Percentiles rank a stretch among this genome's conserved stretches.
Evolutionary conservation across 345 rosid species (phyloP).

Genomic region (Populus ilicifolia): DNA sequence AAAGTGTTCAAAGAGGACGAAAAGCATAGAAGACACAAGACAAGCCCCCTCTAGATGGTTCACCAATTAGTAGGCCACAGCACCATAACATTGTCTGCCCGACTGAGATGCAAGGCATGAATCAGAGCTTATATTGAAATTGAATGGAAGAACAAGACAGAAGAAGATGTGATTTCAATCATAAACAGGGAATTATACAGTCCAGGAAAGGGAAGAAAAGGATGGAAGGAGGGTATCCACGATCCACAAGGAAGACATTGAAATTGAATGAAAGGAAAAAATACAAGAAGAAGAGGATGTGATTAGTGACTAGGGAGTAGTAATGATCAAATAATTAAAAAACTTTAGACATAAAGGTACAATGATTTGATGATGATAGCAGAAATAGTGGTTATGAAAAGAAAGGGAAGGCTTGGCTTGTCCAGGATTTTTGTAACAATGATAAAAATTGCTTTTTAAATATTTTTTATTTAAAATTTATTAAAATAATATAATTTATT

Average conservation of each 20-base stretch:
- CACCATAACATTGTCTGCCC: neutral
- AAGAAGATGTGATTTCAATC: neutral
- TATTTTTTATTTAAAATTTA: too few relatives aligned
- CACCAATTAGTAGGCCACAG: constrained; percentile 6
- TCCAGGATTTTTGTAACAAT: too few relatives aligned
- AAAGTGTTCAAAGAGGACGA: neutral
- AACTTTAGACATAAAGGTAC: neutral
- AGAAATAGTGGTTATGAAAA: constrained; percentile 16
- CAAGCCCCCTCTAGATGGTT: neutral
- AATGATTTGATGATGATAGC: constrained; percentile 10
- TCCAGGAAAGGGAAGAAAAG: neutral
- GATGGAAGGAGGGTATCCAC: neutral
- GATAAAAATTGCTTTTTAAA: too few relatives aligned
- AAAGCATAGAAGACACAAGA: neutral
- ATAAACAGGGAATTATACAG: neutral
- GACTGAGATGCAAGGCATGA: neutral
- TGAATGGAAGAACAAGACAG: too few relatives aligned
- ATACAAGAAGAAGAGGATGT: neutral
- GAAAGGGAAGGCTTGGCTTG: neutral
- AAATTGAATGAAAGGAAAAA: neutral
- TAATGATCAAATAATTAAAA: constrained; percentile 16
- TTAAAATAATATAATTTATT: too few relatives aligned
- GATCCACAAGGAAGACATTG: too few relatives aligned
- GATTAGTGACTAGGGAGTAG: neutral
- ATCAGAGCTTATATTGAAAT: neutral